Evolutionary conservation across 345 rosid species (phyloP), one percentile per base, ranked within the genome.

Genomic region (Citrus unshiu): DNA sequence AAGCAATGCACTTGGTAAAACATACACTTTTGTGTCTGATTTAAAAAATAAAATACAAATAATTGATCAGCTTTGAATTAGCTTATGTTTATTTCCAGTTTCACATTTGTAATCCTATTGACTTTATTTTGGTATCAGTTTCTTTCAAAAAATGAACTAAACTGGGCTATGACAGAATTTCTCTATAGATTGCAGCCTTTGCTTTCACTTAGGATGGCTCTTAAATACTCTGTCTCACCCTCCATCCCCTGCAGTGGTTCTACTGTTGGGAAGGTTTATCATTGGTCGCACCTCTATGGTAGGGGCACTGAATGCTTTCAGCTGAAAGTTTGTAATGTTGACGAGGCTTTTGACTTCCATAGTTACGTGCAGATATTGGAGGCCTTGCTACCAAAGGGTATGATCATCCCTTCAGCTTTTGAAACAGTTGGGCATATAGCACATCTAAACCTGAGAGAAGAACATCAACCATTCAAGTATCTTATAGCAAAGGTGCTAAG

Each of bases 351-450:
- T 76, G 67, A 80, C 60, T 29, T 49, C 29, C 63, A 63, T 67
- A 35, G 16, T 67, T 79, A 63, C 4, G 71, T 83, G 83, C 90
- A 95, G 98, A 77, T 95, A 70, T 90, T 95, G 89, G 97, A 91
- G 86, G 89, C 89, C 75, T 74, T 95, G 82, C 84, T 95, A 2
- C 99, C 99, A 3, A 81, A 87, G 39, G 93, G 90, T 85, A 78
- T 87, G 88, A 82, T 91, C 68, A 69, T 88, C 76, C 98, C 98
- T 79, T 92, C 98, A n/a, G 89, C 98, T 74, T 95, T 95, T 90
- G 97, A 92, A 82, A 89, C 89, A 75, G 90, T 92, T 35, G 98
- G 99, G 62, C 98, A 92, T 76, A 90, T 93, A 80, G 98, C 93
- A 12, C 98, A 95, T 75, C 82, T 95, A 61, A 95, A 95, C 81